Conservation (phyloP, 2,329 filamentous ascomycete genomes). For the Trichoderma hamatum region DNA sequence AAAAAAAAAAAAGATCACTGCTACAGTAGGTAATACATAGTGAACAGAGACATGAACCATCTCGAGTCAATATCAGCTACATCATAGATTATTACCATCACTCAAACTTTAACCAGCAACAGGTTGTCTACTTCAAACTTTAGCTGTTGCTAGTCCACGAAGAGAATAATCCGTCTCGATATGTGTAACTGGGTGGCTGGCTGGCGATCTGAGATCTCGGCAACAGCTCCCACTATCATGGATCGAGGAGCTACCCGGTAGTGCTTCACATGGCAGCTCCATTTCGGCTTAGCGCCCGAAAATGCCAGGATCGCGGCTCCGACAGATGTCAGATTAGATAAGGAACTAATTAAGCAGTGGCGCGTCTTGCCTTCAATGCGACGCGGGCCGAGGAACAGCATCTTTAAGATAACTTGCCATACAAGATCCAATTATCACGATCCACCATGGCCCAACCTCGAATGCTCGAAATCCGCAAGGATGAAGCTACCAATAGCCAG, state of each 20-base stretch:
- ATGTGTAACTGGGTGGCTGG: background rate
- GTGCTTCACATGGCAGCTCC: background rate
- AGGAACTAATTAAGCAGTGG: background rate
- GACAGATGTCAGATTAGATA: conserved; percentile 20
- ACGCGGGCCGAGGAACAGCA: background rate
- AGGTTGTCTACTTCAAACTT: background rate
- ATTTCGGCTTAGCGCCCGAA: background rate
- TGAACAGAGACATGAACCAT: background rate
- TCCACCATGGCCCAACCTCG: conserved; percentile 46
- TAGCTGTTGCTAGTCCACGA: background rate
- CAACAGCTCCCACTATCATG: background rate
- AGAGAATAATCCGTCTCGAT: background rate
- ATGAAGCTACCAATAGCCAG: conserved; percentile 38
- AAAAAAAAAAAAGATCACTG: background rate
- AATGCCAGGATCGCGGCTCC: background rate
- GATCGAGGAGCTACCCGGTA: background rate
- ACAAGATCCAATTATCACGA: background rate
- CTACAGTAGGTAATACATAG: too few species aligned
- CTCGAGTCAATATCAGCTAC: background rate
- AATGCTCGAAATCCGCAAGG: conserved; percentile 46
- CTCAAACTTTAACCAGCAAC: background rate
- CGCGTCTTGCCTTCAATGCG: background rate
- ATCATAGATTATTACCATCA: background rate
- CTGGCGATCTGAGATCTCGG: background rate
- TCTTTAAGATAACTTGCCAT: background rate